These are phyloP conservation scores for Hemileia vastatrix DNA, from an alignment of 1,284 basidiomycete species.

Conservation along the genomic window DNA sequence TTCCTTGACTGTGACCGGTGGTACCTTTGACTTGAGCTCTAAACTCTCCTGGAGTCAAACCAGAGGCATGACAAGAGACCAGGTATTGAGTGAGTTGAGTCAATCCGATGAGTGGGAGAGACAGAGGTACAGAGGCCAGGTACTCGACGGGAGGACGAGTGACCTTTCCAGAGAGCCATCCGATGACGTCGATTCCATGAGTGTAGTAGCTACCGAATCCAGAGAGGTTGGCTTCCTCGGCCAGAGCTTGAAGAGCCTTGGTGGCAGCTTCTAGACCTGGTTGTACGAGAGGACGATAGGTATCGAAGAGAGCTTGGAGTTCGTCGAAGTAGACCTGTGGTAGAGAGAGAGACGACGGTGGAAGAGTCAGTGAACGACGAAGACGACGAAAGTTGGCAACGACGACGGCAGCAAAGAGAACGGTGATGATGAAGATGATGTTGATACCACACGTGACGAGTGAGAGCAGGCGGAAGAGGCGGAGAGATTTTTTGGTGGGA, in stretches of 20 bases:
- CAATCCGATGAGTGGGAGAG: slow-evolving; percentile 86
- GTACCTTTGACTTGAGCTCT: slow-evolving; percentile 67
- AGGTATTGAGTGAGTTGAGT: slow-evolving; percentile 92
- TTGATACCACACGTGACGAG: background rate
- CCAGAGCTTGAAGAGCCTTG: slow-evolving; percentile 63
- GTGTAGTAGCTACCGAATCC: slow-evolving; percentile 61
- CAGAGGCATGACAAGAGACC: slow-evolving; percentile 62
- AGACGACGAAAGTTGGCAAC: background rate
- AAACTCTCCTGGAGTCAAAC: slow-evolving; percentile 69
- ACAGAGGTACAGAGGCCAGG: slow-evolving; percentile 86
- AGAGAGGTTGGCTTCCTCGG: slow-evolving; percentile 52
- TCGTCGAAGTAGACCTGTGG: slow-evolving; percentile 80
- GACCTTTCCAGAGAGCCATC: slow-evolving; percentile 67
- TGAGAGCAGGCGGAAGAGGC: background rate
- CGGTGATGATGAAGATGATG: too few species aligned
- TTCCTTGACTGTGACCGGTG: slow-evolving; percentile 93
- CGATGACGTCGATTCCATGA: slow-evolving; percentile 68
- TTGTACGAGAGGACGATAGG: slow-evolving; percentile 70
- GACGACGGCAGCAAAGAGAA: background rate
- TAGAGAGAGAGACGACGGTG: slow-evolving; percentile 1
- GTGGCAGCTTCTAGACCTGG: slow-evolving; percentile 60
- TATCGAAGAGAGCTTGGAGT: slow-evolving; percentile 79
- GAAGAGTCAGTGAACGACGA: background rate
- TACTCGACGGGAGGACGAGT: slow-evolving; percentile 73
- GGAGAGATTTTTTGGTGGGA: background rate